Evolutionary conservation across 2,329 filamentous ascomycete species (phyloP), one percentile per base, ranked within the genome.

Genomic region (Penicillium sclerotiorum): DNA sequence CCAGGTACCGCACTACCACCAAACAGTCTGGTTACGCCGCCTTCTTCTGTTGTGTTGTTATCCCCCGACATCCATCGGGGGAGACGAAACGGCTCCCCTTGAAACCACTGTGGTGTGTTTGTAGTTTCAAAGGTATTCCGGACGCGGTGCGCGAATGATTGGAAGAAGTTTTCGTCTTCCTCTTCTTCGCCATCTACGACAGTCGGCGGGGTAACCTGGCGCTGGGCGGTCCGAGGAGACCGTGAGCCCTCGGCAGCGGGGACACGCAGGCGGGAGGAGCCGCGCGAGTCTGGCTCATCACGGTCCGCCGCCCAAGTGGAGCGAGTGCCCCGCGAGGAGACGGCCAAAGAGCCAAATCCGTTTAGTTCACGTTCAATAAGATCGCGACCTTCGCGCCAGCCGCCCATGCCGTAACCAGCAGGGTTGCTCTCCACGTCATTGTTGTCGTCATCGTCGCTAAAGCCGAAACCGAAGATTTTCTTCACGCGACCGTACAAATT

Each of bases 111-210:
- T 0, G 94, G 93, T 23, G 86, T 80, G 45, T 91, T 87, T 2
- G 90, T 80, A 0, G 85, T 88, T 53, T 97, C 93, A 45, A 97
- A 84, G 0, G 94, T 97, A 65, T 99, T 99, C 71, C 86, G 89
- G 61, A 99, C 86, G 28, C 93, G 81, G 65, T 95, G 89, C 0
- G 89, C 85, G 53, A 97, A 84, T 27, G 87, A 86, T 58, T 89
- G 82, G 64, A 97, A 91, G 69, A 96, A 90, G 57, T 86, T 90
- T 47, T 90, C 89, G 12, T 91, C 85, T 25, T 89, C 86, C 1
- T 82, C 86, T 1, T 83, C 79, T n/a, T 82, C 81, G 7, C 81
- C 80, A 0, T 82, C 80, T 17, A 80, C 69, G 23, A 74, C 71
- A 58, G 22, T 70, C 64, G 47, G 64, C 59, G 66, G 49, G 61